Evolutionary conservation across 2,329 filamentous ascomycete genomes (phyloP).

Genomic region (Sphaceloma murrayae): DNA sequence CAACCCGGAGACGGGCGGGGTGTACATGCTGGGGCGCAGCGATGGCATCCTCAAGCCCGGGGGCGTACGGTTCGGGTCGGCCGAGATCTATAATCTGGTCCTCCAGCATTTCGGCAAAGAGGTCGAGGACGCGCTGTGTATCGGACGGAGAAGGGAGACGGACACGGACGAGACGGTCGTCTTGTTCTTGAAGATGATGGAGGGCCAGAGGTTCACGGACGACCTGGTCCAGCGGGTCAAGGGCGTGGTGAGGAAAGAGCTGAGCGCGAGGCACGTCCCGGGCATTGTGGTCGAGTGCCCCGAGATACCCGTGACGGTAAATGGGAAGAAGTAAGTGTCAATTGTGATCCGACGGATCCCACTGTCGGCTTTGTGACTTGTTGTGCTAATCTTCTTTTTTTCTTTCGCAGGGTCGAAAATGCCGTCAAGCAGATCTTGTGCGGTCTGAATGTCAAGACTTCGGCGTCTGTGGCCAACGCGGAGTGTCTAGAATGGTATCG

Average conservation of each 20-base stretch:
- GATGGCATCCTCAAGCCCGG: conserved; percentile 90
- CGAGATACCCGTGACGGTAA: conserved; percentile 83
- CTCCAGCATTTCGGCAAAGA: conserved; percentile 69
- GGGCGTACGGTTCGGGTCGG: conserved; percentile 83
- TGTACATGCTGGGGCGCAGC: conserved; percentile 84
- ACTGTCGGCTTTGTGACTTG: too few species aligned
- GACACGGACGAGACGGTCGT: conserved; percentile 81
- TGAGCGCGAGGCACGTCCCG: conserved; percentile 85
- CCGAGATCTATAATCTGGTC: conserved; percentile 94
- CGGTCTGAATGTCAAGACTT: conserved; percentile 75
- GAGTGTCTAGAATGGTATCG: conserved; percentile 83
- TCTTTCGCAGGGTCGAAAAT: conserved; percentile 68
- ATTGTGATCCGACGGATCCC: too few species aligned
- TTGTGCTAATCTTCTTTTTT: conserved; percentile 17
- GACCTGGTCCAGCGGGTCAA: conserved; percentile 57
- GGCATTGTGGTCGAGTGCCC: conserved; percentile 70
- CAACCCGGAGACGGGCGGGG: conserved; percentile 61
- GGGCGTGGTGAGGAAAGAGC: conserved; percentile 58
- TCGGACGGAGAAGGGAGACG: conserved; percentile 60
- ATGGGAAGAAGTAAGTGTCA: conserved; percentile 77
- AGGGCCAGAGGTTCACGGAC: conserved; percentile 47
- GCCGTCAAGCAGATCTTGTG: conserved; percentile 94
- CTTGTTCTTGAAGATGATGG: conserved; percentile 71
- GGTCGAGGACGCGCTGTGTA: conserved; percentile 77
- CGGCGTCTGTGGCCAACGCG: conserved; percentile 86